Evolutionary conservation across 129 eudicot genomes (phyloP).

Genomic region (Heracleum sosnowskyi): DNA sequence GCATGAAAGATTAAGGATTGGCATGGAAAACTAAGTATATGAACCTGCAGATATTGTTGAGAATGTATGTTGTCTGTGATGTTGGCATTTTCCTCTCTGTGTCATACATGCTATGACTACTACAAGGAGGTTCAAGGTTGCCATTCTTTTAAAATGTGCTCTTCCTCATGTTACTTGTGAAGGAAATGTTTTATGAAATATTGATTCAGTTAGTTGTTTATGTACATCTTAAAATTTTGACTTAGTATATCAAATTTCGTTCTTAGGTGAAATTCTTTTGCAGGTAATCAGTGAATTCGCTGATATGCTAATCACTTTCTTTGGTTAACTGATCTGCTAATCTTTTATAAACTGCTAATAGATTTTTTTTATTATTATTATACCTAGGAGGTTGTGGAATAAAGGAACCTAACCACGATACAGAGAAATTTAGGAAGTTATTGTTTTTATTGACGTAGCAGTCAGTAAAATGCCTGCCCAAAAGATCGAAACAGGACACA

Average conservation of each 20-base stretch:
- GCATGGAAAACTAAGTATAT: background rate
- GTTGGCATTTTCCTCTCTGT: background rate
- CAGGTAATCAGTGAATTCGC: background rate
- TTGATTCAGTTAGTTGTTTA: background rate
- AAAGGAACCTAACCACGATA: background rate
- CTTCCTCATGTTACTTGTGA: background rate
- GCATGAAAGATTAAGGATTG: background rate
- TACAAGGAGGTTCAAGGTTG: background rate
- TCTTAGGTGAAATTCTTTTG: background rate
- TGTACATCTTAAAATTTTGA: background rate
- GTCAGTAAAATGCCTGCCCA: constrained; percentile 36
- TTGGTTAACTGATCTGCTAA: background rate
- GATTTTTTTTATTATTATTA: background rate
- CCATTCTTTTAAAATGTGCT: background rate
- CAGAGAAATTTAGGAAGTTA: background rate
- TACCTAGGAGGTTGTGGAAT: background rate
- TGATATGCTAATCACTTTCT: background rate
- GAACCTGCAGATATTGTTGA: background rate
- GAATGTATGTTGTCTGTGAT: background rate
- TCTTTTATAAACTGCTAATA: background rate
- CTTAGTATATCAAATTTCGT: background rate
- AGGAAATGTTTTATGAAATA: background rate
- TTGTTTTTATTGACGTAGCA: background rate
- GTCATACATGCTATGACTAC: background rate
- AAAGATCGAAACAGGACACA: constrained; percentile 48